Conservation (phyloP, 2,329 filamentous ascomycete species). For the Trichophaea hybrida region DNA sequence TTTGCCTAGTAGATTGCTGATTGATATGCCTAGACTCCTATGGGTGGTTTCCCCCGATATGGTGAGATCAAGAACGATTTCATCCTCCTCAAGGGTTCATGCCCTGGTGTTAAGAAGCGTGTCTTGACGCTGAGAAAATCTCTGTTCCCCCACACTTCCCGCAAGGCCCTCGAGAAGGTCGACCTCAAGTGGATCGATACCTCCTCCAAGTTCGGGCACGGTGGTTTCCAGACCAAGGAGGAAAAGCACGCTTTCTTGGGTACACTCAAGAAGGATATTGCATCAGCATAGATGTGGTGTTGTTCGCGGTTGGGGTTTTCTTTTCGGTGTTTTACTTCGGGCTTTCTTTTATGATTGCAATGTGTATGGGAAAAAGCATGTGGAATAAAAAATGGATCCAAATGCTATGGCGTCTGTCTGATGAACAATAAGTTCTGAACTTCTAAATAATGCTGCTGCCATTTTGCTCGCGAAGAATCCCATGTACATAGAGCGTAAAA, state of each 20-base stretch:
- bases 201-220: conserved; percentile 99
- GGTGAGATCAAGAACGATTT: conserved; percentile 99
- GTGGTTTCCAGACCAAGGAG: conserved; percentile 94
- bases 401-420: not conserved
- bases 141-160: conserved; percentile 92
- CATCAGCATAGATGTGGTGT: conserved; percentile 19
- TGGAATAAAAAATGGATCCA: conserved; percentile 3
- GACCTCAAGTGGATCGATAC: conserved; percentile 99
- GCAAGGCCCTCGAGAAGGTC: conserved; percentile 95
- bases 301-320: not conserved
- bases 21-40: conserved; percentile 39
- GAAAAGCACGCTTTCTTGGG: conserved; percentile 98
- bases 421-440: not conserved
- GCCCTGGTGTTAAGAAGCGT: conserved; percentile 98
- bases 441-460: no score
- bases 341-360: conserved; percentile 5
- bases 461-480: no score
- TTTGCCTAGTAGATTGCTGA: conserved; percentile 29
- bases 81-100: conserved; percentile 91
- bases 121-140: conserved; percentile 98
- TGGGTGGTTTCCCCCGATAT: conserved; percentile 98
- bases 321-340: conserved; percentile 8
- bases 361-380: conserved; percentile 6
- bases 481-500: no score
- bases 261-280: conserved; percentile 97